Evolutionary conservation across 306 rosid genomes (phyloP), one percentile per base, ranked within the genome.

Genomic region (Pyrus pyrifolia): DNA sequence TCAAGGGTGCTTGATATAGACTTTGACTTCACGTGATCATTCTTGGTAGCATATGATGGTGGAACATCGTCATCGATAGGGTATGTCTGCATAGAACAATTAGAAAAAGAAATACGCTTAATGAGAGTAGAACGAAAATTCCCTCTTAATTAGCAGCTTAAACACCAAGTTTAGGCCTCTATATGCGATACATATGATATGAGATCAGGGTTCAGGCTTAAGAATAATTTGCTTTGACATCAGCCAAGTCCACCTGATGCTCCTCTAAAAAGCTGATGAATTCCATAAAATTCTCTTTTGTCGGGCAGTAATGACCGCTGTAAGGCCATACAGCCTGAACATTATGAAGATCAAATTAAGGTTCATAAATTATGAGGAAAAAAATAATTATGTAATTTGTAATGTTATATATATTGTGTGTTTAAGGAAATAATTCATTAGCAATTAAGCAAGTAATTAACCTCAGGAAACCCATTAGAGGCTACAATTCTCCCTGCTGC

Each of bases 281-380:
- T 66, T 93, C 95, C 81, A 17, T 61, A 61, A 93, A 89, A 57
- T 89, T 89, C 88, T 87, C 89, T 81, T 84, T 75, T 9, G 91
- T 93, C 3, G 96, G 98, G 42, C 86, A 45, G 63, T 93, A 93
- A 67, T 91, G 98, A 9, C 98, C 98, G 62, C 98, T 93, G 49
- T 93, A 89, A n/a, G 92, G 87, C 98, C 98, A 93, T 75, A 93
- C 81, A 29, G 93, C 94, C 98, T 90, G 86, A 42, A 81, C 35
- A 75, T 72, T 12, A 74, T 71, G 53, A 11, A 30, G 29, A 58
- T 75, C 72, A 67, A 17, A 38, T 38, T 7, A 38, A 80, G 60
- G 51, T 66, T 82, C 63, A 79, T 67, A 57, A 58, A 29, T 14
- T 7, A 21, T 69, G 25, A 23, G 27, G 8, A 19, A 65, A 12